Base-by-base conservation (phyloP, 306 rosid species). In the Quercus parvula region DNA sequence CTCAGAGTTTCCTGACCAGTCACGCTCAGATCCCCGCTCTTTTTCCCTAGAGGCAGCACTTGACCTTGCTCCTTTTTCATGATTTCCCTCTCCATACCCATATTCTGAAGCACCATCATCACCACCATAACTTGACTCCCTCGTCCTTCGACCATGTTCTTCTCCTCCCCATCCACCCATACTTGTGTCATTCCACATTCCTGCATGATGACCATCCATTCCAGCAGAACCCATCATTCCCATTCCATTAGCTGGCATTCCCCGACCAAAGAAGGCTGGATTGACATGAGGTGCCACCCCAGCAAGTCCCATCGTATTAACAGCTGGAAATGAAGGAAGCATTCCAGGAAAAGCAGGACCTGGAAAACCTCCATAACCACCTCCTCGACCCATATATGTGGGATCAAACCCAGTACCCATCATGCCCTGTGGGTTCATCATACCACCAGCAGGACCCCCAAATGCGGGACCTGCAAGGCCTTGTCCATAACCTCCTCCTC, bases 221-320 rank as follows among this genome's bases (percentile, higher is more conserved):
- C 81, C 83, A 19, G 86, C 55, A 58, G 88, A 66, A 54, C 82
- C 82, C 90, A 87, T 84, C 88, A 87, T 84, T 28, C 88, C 87
- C 87, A 87, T 81, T 22, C 90, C 90, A 58, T 81, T 84, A 28
- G 71, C 6, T 19, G 86, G 11, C 90, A 87, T 82, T 19, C 90
- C 90, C 70, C 90, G 73, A 20, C 85, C 88, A 71, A 87, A 87
- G 84, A 87, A 87, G 28, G 90, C 90, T 24, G 90, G 90, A 74
- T 87, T 87, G 46, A 87, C 88, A 80, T 87, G 88, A 72, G 90
- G 90, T 35, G 90, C 87, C 73, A 87, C 87, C 38, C 87, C 88
- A 28, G 83, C 81, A 55, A 84, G 74, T 30, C 88, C 90, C 85
- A 87, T 79, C 2, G 78, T 13, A 49, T 77, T 80, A 35, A 84